phyloP scores from a whole-genome alignment of 2,329 filamentous ascomycete species.

The Penicillium sp. region DNA sequence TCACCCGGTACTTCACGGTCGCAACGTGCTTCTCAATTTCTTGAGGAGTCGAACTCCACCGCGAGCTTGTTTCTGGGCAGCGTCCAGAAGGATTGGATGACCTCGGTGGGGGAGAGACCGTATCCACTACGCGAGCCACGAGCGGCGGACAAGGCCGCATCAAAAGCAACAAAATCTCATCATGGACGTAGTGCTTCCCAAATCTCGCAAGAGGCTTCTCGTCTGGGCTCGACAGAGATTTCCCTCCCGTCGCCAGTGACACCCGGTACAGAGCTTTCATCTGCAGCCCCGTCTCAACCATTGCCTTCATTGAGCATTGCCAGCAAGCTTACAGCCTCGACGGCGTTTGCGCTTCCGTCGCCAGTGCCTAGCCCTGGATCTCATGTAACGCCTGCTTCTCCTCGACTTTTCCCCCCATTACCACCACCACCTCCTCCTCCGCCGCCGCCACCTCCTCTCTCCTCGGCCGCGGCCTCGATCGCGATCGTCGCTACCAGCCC shows the following conservation, averaged over 20 bases:
- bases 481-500: background rate
- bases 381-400: constrained; percentile 21
- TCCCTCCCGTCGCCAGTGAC: constrained; percentile 19
- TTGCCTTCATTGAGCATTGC: background rate
- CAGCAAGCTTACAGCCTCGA: constrained; percentile 8
- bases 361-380: constrained; percentile 26
- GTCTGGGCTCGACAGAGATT: background rate
- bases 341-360: constrained; percentile 20
- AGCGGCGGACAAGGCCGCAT: background rate
- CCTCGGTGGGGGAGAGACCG: background rate
- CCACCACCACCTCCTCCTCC: background rate
- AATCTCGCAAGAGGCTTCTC: background rate
- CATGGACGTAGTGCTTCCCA: background rate
- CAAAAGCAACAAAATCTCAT: background rate
- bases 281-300: background rate
- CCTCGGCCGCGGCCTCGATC: too few species aligned
- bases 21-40: constrained; percentile 11
- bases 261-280: constrained; percentile 10
- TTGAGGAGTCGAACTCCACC: constrained; percentile 35
- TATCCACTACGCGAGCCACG: background rate
- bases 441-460: background rate
- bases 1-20: constrained; percentile 5
- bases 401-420: background rate
- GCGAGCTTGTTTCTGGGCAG: constrained; percentile 36
- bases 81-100: constrained; percentile 38